These are phyloP conservation scores for Termitomyces sp. DNA, from an alignment of 768 basidiomycete species.

Conservation along the genomic window DNA sequence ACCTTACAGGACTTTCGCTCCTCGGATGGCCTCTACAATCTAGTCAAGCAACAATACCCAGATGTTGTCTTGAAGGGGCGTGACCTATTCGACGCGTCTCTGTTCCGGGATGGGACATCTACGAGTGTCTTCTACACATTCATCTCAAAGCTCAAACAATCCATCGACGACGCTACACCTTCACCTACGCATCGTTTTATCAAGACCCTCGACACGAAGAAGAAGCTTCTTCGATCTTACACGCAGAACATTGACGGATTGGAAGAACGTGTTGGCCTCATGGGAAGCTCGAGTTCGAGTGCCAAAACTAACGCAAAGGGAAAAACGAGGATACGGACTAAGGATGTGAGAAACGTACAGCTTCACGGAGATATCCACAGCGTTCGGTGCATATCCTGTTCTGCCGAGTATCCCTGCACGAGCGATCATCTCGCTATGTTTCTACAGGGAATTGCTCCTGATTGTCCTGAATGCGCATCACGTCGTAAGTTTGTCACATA, in stretches of 20 bases:
- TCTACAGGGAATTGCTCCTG: conserved; percentile 64
- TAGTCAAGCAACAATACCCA: conserved; percentile 84
- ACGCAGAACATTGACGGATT: conserved; percentile 98
- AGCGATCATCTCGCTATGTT: conserved; percentile 62
- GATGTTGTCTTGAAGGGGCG: conserved; percentile 84
- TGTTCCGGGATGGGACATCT: conserved; percentile 83
- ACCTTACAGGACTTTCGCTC: conserved; percentile 86
- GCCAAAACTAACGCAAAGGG: conserved; percentile 53
- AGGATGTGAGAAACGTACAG: conserved; percentile 84
- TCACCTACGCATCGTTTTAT: conserved; percentile 89
- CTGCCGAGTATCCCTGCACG: conserved; percentile 68
- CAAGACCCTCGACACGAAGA: conserved; percentile 74
- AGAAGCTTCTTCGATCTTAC: conserved; percentile 84
- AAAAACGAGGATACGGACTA: conserved; percentile 60
- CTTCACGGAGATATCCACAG: conserved; percentile 92
- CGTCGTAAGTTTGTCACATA: conserved; percentile 57
- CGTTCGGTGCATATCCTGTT: conserved; percentile 85
- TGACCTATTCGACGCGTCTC: conserved; percentile 90
- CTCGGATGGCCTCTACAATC: conserved; percentile 84
- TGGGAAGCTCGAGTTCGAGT: conserved; percentile 56
- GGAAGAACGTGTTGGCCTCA: conserved; percentile 75
- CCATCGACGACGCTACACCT: conserved; percentile 75
- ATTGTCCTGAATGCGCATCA: conserved; percentile 80
- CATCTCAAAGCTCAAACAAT: conserved; percentile 83
- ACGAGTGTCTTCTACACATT: conserved; percentile 93